phyloP scores from a whole-genome alignment of 208 protist genomes.

The Polymyxa betae region DNA sequence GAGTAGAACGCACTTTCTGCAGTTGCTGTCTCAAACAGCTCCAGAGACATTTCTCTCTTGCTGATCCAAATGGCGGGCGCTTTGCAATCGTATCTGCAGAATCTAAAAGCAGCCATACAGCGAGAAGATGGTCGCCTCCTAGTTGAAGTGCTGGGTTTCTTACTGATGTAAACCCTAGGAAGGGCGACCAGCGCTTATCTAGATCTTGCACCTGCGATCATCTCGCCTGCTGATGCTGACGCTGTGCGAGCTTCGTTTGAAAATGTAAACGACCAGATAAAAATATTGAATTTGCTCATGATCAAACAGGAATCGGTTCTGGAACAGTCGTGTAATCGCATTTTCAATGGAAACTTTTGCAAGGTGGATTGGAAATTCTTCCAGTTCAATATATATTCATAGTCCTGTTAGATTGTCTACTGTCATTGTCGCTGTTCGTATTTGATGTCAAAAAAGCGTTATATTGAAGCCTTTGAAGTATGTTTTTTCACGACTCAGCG shows the following conservation, averaged over 20 bases:
- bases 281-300: neutral
- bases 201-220: neutral
- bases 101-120: slow-evolving; percentile 12
- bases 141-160: neutral
- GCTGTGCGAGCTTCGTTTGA: neutral
- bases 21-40: too few relatives aligned
- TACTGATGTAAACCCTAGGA: neutral
- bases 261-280: neutral
- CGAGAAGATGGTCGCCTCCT: neutral
- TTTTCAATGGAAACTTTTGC: neutral
- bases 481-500: neutral
- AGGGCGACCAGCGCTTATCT: neutral
- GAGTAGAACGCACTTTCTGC: too few relatives aligned
- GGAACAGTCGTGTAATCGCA: neutral
- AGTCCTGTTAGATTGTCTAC: neutral
- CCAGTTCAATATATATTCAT: neutral
- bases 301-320: neutral
- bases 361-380: neutral
- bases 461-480: slow-evolving; percentile 45
- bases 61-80: neutral
- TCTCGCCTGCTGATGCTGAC: neutral
- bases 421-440: slow-evolving; percentile 5
- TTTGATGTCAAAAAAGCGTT: neutral
- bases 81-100: neutral
- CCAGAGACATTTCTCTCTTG: too few relatives aligned